Conservation (phyloP, 257 asterid genomes). For the Cynanchum wilfordii region DNA sequence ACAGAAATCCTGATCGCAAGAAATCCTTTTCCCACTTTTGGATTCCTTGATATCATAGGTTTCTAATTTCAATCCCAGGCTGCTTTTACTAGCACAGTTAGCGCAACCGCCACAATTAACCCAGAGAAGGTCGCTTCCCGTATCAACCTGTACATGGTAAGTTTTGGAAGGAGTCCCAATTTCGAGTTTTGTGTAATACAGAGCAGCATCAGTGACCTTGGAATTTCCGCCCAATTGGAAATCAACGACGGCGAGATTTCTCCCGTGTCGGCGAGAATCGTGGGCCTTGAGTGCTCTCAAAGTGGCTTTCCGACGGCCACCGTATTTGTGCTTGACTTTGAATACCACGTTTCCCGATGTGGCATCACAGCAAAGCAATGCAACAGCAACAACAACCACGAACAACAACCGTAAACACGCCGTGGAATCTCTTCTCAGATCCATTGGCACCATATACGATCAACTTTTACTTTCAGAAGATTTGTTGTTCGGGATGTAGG, state of each 20-base stretch:
- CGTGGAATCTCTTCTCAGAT: constrained; percentile 4
- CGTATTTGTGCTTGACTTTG: constrained; percentile 23
- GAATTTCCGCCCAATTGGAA: constrained; percentile 25
- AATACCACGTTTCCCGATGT: constrained; percentile 21
- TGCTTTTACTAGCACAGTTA: constrained; percentile 54
- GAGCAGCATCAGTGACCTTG: constrained; percentile 28
- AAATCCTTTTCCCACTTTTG: constrained; percentile 12
- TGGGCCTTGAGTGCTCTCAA: constrained; percentile 14
- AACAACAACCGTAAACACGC: background rate
- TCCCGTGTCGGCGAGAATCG: constrained; percentile 20
- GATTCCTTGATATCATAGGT: constrained; percentile 18
- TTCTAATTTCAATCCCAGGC: constrained; percentile 29
- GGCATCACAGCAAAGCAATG: constrained; percentile 1
- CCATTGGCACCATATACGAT: constrained; percentile 8
- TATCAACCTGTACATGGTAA: constrained; percentile 66
- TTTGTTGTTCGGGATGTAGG: too few species aligned
- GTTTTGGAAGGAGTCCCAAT: constrained; percentile 66
- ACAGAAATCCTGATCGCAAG: constrained; percentile 22
- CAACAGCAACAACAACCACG: background rate
- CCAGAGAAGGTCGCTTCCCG: constrained; percentile 80
- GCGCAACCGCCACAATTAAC: constrained; percentile 59
- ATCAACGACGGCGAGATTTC: constrained; percentile 14
- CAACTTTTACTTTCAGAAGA: too few species aligned
- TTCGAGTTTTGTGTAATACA: constrained; percentile 60
- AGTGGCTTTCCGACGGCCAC: constrained; percentile 16